Evolutionary conservation across 2,329 filamentous ascomycete species (phyloP).

Genomic region (Ophidiomyces ophidiicola): DNA sequence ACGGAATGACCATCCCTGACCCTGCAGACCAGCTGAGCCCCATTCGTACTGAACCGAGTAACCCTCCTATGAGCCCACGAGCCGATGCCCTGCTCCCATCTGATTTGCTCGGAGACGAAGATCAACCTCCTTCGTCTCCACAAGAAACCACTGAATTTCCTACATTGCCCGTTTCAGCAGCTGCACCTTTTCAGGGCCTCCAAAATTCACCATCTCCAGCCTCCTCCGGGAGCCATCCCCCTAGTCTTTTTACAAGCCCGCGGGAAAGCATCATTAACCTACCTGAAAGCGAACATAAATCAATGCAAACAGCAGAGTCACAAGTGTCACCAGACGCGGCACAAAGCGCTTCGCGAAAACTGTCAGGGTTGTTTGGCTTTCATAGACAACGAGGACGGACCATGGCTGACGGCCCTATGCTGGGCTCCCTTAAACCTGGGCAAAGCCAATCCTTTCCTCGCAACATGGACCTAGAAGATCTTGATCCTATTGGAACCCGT

Average conservation of each 20-base stretch:
- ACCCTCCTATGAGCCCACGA: slow-evolving; percentile 52
- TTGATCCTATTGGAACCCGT: slow-evolving; percentile 39
- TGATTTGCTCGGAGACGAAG: slow-evolving; percentile 48
- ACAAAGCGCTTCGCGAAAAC: slow-evolving; percentile 40
- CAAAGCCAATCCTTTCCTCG: slow-evolving; percentile 55
- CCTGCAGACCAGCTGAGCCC: slow-evolving; percentile 30
- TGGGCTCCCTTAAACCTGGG: slow-evolving; percentile 47
- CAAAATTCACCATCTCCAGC: slow-evolving; percentile 34
- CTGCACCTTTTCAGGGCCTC: slow-evolving; percentile 24
- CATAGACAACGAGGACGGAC: slow-evolving; percentile 52
- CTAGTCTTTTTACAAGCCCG: slow-evolving; percentile 37
- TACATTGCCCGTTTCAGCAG: slow-evolving; percentile 16
- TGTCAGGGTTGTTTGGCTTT: slow-evolving; percentile 46
- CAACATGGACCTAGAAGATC: slow-evolving; percentile 39
- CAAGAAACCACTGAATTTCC: slow-evolving; percentile 12
- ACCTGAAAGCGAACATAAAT: slow-evolving; percentile 26
- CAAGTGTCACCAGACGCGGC: slow-evolving; percentile 26
- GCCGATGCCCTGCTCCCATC: slow-evolving; percentile 50
- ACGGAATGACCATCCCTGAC: slow-evolving; percentile 47
- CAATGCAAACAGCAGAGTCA: slow-evolving; percentile 13
- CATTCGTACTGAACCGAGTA: slow-evolving; percentile 41
- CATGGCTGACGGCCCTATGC: slow-evolving; percentile 43
- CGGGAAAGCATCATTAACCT: slow-evolving; percentile 30
- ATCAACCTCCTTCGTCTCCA: slow-evolving; percentile 19
- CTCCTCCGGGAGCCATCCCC: slow-evolving; percentile 34